Evolutionary conservation across 805 yeast species (phyloP).

Genomic region (Tetrapisispora fleetii): DNA sequence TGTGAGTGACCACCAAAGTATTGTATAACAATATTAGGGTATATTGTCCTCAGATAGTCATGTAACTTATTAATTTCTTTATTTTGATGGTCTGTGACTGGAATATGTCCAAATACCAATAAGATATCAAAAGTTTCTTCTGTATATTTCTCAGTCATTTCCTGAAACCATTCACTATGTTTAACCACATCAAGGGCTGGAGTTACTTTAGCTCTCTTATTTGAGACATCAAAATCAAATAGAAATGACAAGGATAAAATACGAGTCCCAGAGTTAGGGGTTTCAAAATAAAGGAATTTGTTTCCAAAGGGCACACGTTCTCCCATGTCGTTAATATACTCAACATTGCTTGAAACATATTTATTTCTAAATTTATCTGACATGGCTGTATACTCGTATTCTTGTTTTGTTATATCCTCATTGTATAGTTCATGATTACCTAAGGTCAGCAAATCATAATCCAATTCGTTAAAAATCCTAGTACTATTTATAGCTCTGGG

Average conservation of each 20-base stretch:
- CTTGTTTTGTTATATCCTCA: constrained; percentile 53
- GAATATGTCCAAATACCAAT: constrained; percentile 71
- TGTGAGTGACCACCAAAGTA: constrained; percentile 94
- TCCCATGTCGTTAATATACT: constrained; percentile 37
- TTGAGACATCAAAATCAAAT: constrained; percentile 53
- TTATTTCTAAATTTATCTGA: constrained; percentile 43
- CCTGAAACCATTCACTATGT: constrained; percentile 54
- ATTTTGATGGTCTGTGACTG: constrained; percentile 37
- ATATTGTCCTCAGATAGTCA: constrained; percentile 40
- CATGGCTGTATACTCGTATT: constrained; percentile 49
- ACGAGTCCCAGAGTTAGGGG: constrained; percentile 41
- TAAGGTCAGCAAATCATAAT: constrained; percentile 70
- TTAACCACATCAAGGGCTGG: constrained; percentile 44
- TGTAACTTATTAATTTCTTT: constrained; percentile 32
- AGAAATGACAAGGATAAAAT: constrained; percentile 69
- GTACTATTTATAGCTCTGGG: constrained; percentile 64
- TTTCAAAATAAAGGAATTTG: constrained; percentile 52
- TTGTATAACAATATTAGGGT: constrained; percentile 60
- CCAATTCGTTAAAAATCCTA: constrained; percentile 49
- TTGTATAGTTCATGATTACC: constrained; percentile 89
- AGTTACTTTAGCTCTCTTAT: constrained; percentile 52
- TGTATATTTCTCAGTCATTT: constrained; percentile 29
- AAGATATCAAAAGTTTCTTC: constrained; percentile 49
- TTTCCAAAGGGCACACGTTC: constrained; percentile 57
- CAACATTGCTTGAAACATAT: constrained; percentile 68